These are phyloP conservation scores for Salix koriyanagi DNA, from an alignment of 345 rosid genomes.

Conservation along the genomic window DNA sequence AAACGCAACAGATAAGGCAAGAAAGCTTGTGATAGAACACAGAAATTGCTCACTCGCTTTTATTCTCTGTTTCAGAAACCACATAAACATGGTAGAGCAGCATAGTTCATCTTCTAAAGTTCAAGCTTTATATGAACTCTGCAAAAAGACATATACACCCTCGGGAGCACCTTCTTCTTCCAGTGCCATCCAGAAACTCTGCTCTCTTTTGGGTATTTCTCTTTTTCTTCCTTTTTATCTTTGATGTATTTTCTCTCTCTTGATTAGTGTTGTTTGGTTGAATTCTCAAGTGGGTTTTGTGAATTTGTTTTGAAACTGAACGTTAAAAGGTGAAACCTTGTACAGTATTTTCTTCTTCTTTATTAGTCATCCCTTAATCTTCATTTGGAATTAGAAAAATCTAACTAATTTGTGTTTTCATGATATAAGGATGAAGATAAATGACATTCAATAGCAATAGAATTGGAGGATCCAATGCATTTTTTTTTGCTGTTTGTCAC, in stretches of 20 bases:
- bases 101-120: conserved; percentile 41
- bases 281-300: not conserved
- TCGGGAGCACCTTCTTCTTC: conserved; percentile 45
- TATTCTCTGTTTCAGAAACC: conserved; percentile 22
- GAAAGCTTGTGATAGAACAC: conserved; percentile 22
- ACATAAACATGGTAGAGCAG: conserved; percentile 40
- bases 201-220: conserved; percentile 70
- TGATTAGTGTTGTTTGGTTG: conserved; percentile 9
- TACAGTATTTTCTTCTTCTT: not conserved
- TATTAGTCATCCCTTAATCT: not conserved
- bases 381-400: not conserved
- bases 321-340: not conserved
- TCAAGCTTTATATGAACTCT: conserved; percentile 64
- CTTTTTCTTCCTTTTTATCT: not conserved
- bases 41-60: not conserved
- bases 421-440: not conserved
- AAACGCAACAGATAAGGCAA: conserved; percentile 45
- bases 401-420: too few relatives aligned
- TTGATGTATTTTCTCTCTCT: conserved; percentile 1
- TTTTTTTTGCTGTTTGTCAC: not conserved
- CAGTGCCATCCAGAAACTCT: conserved; percentile 38
- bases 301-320: conserved; percentile 13
- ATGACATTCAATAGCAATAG: not conserved
- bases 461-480: not conserved
- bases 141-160: conserved; percentile 52